phyloP scores from a whole-genome alignment of 2,329 filamentous ascomycete species.

The Amesomyces nigricolor region DNA sequence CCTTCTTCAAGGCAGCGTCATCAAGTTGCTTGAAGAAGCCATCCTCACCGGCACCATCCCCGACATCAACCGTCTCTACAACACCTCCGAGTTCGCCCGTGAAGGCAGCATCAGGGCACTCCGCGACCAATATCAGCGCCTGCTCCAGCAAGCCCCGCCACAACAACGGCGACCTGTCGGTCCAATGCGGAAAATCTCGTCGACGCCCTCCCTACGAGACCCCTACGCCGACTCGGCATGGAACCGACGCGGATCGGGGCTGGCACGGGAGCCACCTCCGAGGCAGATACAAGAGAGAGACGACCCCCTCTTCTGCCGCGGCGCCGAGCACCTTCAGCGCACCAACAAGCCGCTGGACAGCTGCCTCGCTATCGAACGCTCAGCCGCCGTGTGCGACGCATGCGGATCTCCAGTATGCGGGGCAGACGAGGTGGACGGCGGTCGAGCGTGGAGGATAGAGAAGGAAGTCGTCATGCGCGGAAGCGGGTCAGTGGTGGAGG shows the following conservation, averaged over 20 bases:
- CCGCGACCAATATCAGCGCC: constrained; percentile 32
- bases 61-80: constrained; percentile 31
- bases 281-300: constrained; percentile 2
- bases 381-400: constrained; percentile 10
- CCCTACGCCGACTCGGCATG: neutral
- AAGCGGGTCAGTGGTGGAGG: constrained; percentile 10
- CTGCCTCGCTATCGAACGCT: neutral
- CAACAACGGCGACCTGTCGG: constrained; percentile 12
- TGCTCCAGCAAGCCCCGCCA: constrained; percentile 21
- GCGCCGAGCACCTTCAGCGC: constrained; percentile 31
- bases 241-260: neutral
- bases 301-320: constrained; percentile 32
- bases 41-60: constrained; percentile 29
- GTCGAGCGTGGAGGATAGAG: constrained; percentile 27
- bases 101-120: constrained; percentile 34
- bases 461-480: constrained; percentile 21
- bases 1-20: constrained; percentile 35
- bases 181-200: constrained; percentile 21
- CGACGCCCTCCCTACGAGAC: constrained; percentile 20
- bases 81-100: constrained; percentile 32
- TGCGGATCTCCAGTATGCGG: constrained; percentile 22
- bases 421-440: constrained; percentile 19
- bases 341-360: neutral
- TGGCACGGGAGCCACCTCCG: too few species aligned
- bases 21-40: constrained; percentile 35